Base-by-base conservation (phyloP, 2,329 filamentous ascomycete species). In the Colletotrichum siamense region DNA sequence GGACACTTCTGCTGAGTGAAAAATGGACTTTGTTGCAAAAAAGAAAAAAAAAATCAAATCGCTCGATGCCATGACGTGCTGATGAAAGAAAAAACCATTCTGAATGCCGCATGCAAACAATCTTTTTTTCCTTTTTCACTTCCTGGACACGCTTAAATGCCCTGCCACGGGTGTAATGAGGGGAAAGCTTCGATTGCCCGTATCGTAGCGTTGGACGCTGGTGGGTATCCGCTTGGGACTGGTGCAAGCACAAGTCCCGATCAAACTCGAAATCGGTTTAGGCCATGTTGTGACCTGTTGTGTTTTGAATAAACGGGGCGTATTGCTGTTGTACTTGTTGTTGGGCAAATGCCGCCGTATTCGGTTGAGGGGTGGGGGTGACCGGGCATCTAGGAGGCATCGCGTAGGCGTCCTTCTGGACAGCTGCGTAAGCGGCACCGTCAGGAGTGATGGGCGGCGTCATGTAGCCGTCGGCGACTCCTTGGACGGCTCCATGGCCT, bases 381-480 rank as follows among this genome's bases (percentile, higher is more conserved):
- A 93, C 90, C 0, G 92, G 92, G 80, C 91, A 92, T 71, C 91
- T 87, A 26, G 89, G 88, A 22, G 89, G 87, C 34, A 88, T 69
- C 28, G 85, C 83, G 79, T 90, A 89, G 5, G 80, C 82, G 67
- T 91, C 89, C 81, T 89, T 89, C 66, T 84, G 83, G 80, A 85
- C 84, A 65, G 85, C 85, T 34, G 84, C 87, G 69, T 92, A 92
- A 79, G 87, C 88, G 68, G 90, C 88, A 9, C 92, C 91, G 77
- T 96, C 95, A 6, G 95, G 95, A 0, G 95, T 97, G 82, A 97
- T 96, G 2, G 95, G 95, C 30, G 95, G 95, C 18, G 95, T 97
- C 79, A 96, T 91, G 85, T 96, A 96, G 74, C 95, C 95, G 79
- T 95, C 91, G 49, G 92, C 91, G 78, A 92, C 90, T 68, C 89